A percentile compares a stretch with the other conserved stretches of the same genome.
phyloP scores from a whole-genome alignment of 1,139 yeast species.

The Fermentozyma sake region DNA sequence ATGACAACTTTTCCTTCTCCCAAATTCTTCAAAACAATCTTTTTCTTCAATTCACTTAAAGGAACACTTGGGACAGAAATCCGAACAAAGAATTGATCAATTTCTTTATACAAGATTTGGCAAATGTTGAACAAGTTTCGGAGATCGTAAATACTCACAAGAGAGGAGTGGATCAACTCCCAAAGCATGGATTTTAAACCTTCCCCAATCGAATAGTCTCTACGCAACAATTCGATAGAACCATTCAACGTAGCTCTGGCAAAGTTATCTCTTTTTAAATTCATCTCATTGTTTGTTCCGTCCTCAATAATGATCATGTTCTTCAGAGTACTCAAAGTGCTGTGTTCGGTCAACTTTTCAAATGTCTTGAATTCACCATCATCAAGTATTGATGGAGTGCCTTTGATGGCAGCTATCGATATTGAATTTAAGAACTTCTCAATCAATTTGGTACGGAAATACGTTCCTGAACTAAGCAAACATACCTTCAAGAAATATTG shows the following conservation, averaged over 20 bases:
- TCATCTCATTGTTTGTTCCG: constrained; percentile 39
- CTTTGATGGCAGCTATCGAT: constrained; percentile 67
- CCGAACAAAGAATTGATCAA: constrained; percentile 55
- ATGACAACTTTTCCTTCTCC: constrained; percentile 45
- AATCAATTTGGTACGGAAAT: constrained; percentile 49
- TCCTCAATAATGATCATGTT: constrained; percentile 50
- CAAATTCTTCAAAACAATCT: constrained; percentile 52
- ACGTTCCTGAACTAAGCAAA: constrained; percentile 50
- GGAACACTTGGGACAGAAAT: constrained; percentile 59
- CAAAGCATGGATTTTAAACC: constrained; percentile 62
- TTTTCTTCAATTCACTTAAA: constrained; percentile 48
- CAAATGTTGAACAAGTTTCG: constrained; percentile 62
- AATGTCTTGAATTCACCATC: constrained; percentile 52
- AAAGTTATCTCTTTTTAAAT: constrained; percentile 39
- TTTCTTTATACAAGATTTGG: constrained; percentile 62
- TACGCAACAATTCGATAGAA: constrained; percentile 61
- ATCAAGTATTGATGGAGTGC: constrained; percentile 50
- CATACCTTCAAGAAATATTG: constrained; percentile 58
- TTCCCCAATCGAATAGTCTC: constrained; percentile 59
- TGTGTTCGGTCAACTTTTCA: constrained; percentile 21
- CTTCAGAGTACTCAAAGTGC: constrained; percentile 12
- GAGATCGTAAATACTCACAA: constrained; percentile 55
- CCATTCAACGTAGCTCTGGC: constrained; percentile 53
- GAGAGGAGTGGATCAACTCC: constrained; percentile 63
- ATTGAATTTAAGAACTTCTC: constrained; percentile 47